Percentiles rank a stretch among this genome's conserved stretches.
phyloP scores from a whole-genome alignment of 352 stramenopile genomes.

The Blastocystis sp. region DNA sequence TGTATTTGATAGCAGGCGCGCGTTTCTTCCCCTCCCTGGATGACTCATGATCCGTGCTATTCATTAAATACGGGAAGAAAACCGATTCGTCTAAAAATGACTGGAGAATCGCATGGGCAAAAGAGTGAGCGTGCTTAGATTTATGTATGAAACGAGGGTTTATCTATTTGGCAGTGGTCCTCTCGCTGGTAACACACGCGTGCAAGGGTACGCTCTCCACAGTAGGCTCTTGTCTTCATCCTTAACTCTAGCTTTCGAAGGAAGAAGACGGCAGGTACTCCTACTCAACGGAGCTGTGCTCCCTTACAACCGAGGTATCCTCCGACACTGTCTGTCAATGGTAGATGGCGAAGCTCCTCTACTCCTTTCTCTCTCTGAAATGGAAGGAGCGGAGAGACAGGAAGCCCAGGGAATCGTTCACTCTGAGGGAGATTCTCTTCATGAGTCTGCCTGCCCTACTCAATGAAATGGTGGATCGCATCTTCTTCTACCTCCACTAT shows the following conservation, averaged over 20 bases:
- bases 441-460: constrained; percentile 13
- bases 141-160: no score
- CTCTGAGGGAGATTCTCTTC: constrained; percentile 17
- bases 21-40: no score
- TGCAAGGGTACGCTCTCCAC: background rate
- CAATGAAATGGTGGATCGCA: background rate
- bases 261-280: background rate
- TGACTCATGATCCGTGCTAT: no score
- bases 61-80: no score
- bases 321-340: background rate
- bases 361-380: constrained; percentile 21
- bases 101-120: no score
- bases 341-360: constrained; percentile 11
- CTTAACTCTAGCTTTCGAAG: background rate
- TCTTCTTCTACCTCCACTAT: constrained; percentile 34
- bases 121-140: no score
- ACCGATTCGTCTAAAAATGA: no score
- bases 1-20: constrained; percentile 15
- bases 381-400: constrained; percentile 7
- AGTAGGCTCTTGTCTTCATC: background rate
- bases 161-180: background rate
- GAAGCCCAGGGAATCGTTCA: background rate
- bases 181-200: constrained; percentile 11
- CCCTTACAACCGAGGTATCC: background rate
- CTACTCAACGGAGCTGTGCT: constrained; percentile 1